phyloP scores from a whole-genome alignment of 495 filamentous ascomycete genomes.

The Penicillium coprophilum region DNA sequence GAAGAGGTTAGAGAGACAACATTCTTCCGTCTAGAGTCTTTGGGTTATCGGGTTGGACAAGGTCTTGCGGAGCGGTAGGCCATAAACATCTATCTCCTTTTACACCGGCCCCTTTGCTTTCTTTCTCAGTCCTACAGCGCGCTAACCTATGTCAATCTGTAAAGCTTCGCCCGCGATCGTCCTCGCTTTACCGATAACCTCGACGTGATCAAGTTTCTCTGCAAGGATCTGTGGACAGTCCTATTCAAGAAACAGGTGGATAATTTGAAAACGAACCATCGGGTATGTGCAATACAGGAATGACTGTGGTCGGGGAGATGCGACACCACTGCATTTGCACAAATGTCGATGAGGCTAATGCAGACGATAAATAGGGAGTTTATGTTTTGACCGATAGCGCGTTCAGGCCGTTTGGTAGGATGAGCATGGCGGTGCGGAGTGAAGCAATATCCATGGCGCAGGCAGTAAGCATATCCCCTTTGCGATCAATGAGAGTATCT shows the following conservation, averaged over 20 bases:
- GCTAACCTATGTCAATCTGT: constrained; percentile 1
- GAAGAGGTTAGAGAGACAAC: constrained; percentile 80
- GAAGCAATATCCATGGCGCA: constrained; percentile 72
- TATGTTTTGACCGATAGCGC: constrained; percentile 94
- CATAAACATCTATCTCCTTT: constrained; percentile 9
- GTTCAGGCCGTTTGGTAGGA: constrained; percentile 83
- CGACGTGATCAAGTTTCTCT: constrained; percentile 95
- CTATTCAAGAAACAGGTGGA: constrained; percentile 96
- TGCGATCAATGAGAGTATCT: not conserved
- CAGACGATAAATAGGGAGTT: constrained; percentile 61
- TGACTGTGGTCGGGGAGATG: not conserved
- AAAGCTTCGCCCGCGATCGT: constrained; percentile 81
- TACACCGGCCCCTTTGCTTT: not conserved
- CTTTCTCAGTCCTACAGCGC: not conserved
- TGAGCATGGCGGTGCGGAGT: constrained; percentile 74
- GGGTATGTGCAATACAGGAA: constrained; percentile 50
- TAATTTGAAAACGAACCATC: constrained; percentile 97
- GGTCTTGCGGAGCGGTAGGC: constrained; percentile 87
- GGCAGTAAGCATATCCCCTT: constrained; percentile 60
- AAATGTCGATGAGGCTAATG: constrained; percentile 6
- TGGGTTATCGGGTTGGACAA: constrained; percentile 91
- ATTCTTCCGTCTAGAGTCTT: constrained; percentile 75
- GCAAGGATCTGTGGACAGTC: constrained; percentile 94
- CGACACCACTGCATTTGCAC: not conserved
- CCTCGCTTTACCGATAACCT: constrained; percentile 85